Evolutionary conservation across 2,329 filamentous ascomycete genomes (phyloP).

Genomic region (Phaeomoniella chlamydospora): DNA sequence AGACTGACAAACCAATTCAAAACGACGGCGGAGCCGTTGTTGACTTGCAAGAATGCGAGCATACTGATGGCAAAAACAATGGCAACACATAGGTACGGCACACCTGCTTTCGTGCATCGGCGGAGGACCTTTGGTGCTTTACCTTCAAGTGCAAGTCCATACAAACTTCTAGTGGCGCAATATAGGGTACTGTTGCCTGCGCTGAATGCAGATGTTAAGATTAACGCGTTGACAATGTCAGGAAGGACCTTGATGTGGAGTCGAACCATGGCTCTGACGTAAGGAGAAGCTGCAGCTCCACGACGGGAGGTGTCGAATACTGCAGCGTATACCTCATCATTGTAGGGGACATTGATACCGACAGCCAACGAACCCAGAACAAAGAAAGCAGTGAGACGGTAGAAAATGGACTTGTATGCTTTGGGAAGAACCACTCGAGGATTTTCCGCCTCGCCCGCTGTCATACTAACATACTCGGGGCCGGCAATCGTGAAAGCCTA

Average conservation of each 20-base stretch:
- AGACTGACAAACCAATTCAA: constrained; percentile 27
- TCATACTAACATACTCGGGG: constrained; percentile 45
- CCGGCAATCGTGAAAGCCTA: constrained; percentile 47
- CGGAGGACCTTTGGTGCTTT: constrained; percentile 34
- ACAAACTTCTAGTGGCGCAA: constrained; percentile 49
- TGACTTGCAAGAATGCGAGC: constrained; percentile 59
- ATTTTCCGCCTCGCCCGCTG: constrained; percentile 51
- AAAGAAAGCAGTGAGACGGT: constrained; percentile 60
- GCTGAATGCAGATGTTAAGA: constrained; percentile 51
- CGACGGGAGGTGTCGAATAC: constrained; percentile 8
- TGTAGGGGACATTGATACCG: constrained; percentile 53
- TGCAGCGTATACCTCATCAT: constrained; percentile 41
- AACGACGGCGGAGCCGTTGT: constrained; percentile 46
- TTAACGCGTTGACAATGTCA: constrained; percentile 39
- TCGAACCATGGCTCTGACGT: constrained; percentile 46
- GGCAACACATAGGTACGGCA: constrained; percentile 55
- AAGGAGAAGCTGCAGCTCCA: constrained; percentile 43
- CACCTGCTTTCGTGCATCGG: constrained; percentile 43
- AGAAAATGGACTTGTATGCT: constrained; percentile 62
- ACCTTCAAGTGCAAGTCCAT: constrained; percentile 49
- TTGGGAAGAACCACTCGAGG: constrained; percentile 53
- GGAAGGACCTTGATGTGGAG: constrained; percentile 28
- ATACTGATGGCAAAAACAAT: constrained; percentile 51
- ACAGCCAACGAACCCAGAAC: constrained; percentile 55
- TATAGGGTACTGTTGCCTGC: constrained; percentile 50